phyloP scores from a whole-genome alignment of 106 monocot genomes.

The Amphibolis antarctica region DNA sequence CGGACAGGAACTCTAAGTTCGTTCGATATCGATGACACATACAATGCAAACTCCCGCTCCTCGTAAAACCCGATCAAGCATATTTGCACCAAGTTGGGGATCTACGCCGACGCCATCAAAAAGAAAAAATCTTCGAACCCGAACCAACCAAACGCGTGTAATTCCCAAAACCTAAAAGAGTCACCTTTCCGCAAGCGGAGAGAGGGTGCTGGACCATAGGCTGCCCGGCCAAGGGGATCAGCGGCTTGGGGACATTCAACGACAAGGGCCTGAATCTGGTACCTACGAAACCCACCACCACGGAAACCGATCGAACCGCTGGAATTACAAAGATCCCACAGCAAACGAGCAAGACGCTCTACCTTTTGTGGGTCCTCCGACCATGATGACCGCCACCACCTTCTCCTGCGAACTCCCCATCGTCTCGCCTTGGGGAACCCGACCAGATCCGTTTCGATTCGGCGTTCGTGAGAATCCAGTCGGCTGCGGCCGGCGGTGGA shows the following conservation, averaged over 20 bases:
- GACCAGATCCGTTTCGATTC: too few species aligned
- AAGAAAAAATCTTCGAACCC: not conserved
- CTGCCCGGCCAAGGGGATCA: slow-evolving; percentile 77
- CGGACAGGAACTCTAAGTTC: slow-evolving; percentile 90
- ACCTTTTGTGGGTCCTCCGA: slow-evolving; percentile 95
- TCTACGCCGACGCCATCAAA: slow-evolving; percentile 27
- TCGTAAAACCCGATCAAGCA: slow-evolving; percentile 95
- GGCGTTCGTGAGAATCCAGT: too few species aligned
- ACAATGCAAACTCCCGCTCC: slow-evolving; percentile 79
- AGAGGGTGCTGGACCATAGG: slow-evolving; percentile 87
- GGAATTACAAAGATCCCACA: not conserved
- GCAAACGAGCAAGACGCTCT: not conserved
- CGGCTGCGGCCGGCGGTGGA: too few species aligned
- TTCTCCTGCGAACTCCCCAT: slow-evolving; percentile 71
- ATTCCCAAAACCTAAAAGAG: not conserved
- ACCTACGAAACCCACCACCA: slow-evolving; percentile 18
- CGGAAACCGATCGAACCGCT: not conserved
- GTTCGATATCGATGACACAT: slow-evolving; percentile 81
- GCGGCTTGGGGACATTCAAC: slow-evolving; percentile 76
- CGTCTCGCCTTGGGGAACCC: too few species aligned
- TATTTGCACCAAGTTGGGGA: slow-evolving; percentile 77
- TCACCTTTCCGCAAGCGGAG: slow-evolving; percentile 23
- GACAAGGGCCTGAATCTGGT: slow-evolving; percentile 82
- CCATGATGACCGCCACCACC: slow-evolving; percentile 95
- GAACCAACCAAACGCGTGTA: not conserved